These are phyloP conservation scores for Metarhizium guizhouense DNA, from an alignment of 2,329 filamentous ascomycete species.

Conservation along the genomic window DNA sequence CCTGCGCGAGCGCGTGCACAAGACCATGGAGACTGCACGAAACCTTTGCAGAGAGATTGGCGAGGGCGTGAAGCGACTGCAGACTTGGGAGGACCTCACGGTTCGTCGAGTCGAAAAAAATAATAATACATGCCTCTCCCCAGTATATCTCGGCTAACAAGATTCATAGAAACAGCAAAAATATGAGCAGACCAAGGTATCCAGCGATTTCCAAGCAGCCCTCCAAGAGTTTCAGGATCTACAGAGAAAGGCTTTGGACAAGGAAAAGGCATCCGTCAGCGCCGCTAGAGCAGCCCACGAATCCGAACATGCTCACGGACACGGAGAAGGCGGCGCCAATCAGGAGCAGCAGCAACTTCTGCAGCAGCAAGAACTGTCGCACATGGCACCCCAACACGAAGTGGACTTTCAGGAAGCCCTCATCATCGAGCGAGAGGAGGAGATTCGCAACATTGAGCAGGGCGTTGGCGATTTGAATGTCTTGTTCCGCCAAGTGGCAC, in stretches of 20 bases:
- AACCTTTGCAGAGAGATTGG: conserved; percentile 84
- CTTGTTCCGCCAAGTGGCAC: conserved; percentile 93
- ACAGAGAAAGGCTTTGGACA: conserved; percentile 85
- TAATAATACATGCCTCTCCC: not conserved
- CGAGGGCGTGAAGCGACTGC: conserved; percentile 87
- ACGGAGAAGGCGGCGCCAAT: conserved; percentile 12
- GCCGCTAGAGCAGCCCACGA: conserved; percentile 77
- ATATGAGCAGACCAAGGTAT: conserved; percentile 92
- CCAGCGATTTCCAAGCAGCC: conserved; percentile 82
- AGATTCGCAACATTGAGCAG: conserved; percentile 97
- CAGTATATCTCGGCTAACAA: not conserved
- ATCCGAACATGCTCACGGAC: conserved; percentile 26
- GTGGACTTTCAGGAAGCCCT: conserved; percentile 96
- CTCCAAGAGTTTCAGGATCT: conserved; percentile 86
- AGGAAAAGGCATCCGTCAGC: conserved; percentile 77
- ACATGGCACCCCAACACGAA: conserved; percentile 82
- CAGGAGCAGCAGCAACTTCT: conserved; percentile 26
- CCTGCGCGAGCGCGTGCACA: conserved; percentile 82
- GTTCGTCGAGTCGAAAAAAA: conserved; percentile 34
- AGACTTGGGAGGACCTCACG: conserved; percentile 76
- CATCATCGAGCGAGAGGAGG: conserved; percentile 91
- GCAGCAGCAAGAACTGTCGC: conserved; percentile 65
- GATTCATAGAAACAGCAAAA: conserved; percentile 72
- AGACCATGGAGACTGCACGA: conserved; percentile 77
- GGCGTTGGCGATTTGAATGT: conserved; percentile 93